These are phyloP conservation scores for Coelastrella sp. DNA, from an alignment of 139 green algal species.

Conservation along the genomic window DNA sequence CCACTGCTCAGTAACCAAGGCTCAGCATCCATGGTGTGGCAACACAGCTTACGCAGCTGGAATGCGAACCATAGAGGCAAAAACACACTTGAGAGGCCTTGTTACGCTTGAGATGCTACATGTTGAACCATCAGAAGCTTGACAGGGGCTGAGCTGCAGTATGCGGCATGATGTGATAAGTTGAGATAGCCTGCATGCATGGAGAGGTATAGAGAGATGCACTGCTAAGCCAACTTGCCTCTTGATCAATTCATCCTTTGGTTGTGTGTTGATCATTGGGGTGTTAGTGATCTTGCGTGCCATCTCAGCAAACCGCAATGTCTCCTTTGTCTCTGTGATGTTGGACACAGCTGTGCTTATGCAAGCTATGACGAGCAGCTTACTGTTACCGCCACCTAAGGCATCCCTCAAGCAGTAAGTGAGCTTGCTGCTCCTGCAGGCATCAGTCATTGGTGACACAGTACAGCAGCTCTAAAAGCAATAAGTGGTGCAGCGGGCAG, in stretches of 20 bases:
- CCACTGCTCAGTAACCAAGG: too few species aligned
- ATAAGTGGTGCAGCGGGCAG: too few species aligned
- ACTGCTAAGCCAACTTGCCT: neutral
- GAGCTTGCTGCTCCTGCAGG: conserved; percentile 41
- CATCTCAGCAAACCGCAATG: conserved; percentile 43
- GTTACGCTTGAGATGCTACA: too few species aligned
- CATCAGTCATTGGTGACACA: neutral
- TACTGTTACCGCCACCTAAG: conserved; percentile 39
- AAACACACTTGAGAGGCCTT: too few species aligned
- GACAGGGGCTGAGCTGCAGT: too few species aligned
- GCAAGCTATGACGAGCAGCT: conserved; percentile 42
- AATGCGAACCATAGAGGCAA: too few species aligned
- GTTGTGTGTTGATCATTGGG: conserved; percentile 16
- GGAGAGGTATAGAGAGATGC: too few species aligned
- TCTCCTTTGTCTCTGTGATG: conserved; percentile 32
- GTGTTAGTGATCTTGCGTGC: conserved; percentile 25
- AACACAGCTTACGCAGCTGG: too few species aligned
- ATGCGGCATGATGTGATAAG: too few species aligned
- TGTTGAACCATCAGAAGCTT: too few species aligned
- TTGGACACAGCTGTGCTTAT: conserved; percentile 17
- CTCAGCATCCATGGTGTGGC: too few species aligned
- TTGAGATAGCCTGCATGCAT: too few species aligned
- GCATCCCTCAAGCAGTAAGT: conserved; percentile 29
- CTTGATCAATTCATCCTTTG: conserved; percentile 36
- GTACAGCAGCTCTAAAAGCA: neutral